phyloP scores from a whole-genome alignment of 768 basidiomycete species.

The Lactarius indigo region DNA sequence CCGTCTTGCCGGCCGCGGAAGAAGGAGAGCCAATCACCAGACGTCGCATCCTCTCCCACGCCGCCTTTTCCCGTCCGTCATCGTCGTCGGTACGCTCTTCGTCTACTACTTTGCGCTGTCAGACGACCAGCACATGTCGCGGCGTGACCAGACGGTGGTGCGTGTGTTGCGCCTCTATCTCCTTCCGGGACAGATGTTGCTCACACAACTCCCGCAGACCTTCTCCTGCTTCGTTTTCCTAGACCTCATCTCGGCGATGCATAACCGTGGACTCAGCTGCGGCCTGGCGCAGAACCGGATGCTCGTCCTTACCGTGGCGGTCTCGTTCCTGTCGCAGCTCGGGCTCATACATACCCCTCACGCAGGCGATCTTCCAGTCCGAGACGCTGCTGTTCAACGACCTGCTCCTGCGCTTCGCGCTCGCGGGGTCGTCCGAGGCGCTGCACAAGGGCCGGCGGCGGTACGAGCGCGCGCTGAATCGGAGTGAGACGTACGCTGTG shows the following conservation, averaged over 20 bases:
- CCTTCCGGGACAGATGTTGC: no score
- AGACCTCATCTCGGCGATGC: slow-evolving; percentile 91
- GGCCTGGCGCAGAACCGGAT: slow-evolving; percentile 81
- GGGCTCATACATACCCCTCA: slow-evolving; percentile 82
- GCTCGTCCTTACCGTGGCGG: slow-evolving; percentile 82
- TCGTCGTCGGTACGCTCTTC: slow-evolving; percentile 86
- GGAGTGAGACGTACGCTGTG: slow-evolving; percentile 46
- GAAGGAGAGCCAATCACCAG: slow-evolving; percentile 91
- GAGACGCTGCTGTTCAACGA: slow-evolving; percentile 69
- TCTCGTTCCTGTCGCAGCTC: slow-evolving; percentile 82
- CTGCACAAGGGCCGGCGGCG: slow-evolving; percentile 79
- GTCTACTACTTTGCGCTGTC: slow-evolving; percentile 80
- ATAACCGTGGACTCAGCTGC: slow-evolving; percentile 89
- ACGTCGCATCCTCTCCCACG: slow-evolving; percentile 63
- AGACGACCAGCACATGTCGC: slow-evolving; percentile 69
- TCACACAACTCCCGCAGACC: slow-evolving; percentile 50
- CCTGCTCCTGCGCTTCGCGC: slow-evolving; percentile 61
- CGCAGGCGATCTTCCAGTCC: slow-evolving; percentile 93
- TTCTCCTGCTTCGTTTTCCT: slow-evolving; percentile 97
- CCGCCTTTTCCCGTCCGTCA: slow-evolving; percentile 91
- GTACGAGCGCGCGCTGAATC: slow-evolving; percentile 66
- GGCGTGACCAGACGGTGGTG: slow-evolving; percentile 96
- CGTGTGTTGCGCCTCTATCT: background rate
- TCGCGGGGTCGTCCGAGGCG: slow-evolving; percentile 61
- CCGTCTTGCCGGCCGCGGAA: slow-evolving; percentile 93